Evolutionary conservation across 129 eudicot genomes (phyloP), one percentile per base, ranked within the genome.

Genomic region (Arctium minus): DNA sequence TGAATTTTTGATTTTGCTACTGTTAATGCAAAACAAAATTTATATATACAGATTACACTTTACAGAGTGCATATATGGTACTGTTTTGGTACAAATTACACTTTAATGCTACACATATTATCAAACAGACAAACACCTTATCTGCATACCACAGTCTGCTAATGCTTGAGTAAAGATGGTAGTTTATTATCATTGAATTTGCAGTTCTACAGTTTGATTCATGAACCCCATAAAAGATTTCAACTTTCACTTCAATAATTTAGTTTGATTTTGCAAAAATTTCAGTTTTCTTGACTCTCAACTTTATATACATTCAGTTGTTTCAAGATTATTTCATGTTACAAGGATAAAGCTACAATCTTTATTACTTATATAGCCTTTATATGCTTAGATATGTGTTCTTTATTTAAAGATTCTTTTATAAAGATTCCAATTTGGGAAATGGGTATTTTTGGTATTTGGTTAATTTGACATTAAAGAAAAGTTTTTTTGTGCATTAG

Each of bases 81-180:
- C 27, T 22, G 27, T 22, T 22, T 22, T 22, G 27, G 27, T 22
- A 22, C 27, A 22, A 22, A 22, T 22, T 22, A 22, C 27, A 22
- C 27, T 22, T 22, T 22, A 22, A 22, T 60, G 46, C 75, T 40
- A 67, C 31, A 67, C 29, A 67, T 70, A 35, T 79, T 67, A 32
- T 79, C 82, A 67, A 79, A 56, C 80, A 77, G 27, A 22, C 27
- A 22, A 22, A 22, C 27, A 22, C 72, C 80, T 77, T 77, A 60
- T 40, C 74, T 67, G 75, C 82, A 29, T 65, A 67, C 74, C 12
- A 5, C 6, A 1, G 18, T 60, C 68, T 60, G 68, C 29, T 60
- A 60, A 60, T 60, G 0, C 9, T 56, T 56, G 7, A 60, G 9
- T 44, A 0, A 0, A 33, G 53, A 76, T 56, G 35, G 8, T 35